Percentiles rank a stretch among this genome's conserved stretches.
These are phyloP conservation scores for Rauvolfia tetraphylla DNA, from an alignment of 257 asterid species.

Conservation along the genomic window DNA sequence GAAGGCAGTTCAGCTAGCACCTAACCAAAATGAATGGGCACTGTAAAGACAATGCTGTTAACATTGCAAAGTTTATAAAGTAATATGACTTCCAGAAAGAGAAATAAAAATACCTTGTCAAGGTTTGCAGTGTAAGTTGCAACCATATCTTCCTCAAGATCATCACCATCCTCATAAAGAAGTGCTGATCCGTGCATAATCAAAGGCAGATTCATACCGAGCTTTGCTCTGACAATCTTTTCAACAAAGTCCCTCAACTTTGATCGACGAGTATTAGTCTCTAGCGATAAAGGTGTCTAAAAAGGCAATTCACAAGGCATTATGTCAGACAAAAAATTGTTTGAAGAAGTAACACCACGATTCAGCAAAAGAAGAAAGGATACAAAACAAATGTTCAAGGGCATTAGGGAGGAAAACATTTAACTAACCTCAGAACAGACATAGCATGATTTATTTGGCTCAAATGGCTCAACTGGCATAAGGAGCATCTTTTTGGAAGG, in stretches of 20 bases:
- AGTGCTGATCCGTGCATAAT: constrained; percentile 86
- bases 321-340: constrained; percentile 17
- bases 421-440: constrained; percentile 88
- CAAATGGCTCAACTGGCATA: constrained; percentile 96
- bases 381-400: neutral
- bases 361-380: constrained; percentile 1
- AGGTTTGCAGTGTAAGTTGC: constrained; percentile 85
- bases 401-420: neutral
- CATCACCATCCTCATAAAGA: constrained; percentile 96
- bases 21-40: constrained; percentile 36
- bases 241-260: constrained; percentile 91
- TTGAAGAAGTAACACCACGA: constrained; percentile 11
- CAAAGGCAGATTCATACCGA: constrained; percentile 84
- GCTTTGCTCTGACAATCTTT: constrained; percentile 81
- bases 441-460: constrained; percentile 81
- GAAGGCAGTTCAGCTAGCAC: constrained; percentile 82
- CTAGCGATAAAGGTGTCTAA: constrained; percentile 90
- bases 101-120: constrained; percentile 60
- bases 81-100: constrained; percentile 4
- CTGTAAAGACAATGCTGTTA: neutral
- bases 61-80: neutral
- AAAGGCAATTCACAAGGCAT: constrained; percentile 23
- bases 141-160: constrained; percentile 84
- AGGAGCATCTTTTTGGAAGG: constrained; percentile 90
- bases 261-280: constrained; percentile 67